These are phyloP conservation scores for Cicer yamashitae DNA, from an alignment of 306 rosid genomes.

Conservation along the genomic window DNA sequence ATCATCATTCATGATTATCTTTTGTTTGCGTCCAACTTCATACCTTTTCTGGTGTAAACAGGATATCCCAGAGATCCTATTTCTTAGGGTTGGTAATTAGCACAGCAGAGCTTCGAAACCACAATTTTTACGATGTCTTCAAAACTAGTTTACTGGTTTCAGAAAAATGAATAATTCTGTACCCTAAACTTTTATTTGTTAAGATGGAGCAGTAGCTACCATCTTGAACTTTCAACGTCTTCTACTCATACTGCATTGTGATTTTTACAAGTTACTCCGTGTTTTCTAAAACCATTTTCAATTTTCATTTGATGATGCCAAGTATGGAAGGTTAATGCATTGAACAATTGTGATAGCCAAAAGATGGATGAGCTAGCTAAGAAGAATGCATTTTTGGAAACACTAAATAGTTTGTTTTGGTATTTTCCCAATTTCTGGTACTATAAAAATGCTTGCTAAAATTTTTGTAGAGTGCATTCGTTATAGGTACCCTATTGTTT, in stretches of 20 bases:
- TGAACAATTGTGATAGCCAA: too few species aligned
- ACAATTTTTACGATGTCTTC: neutral
- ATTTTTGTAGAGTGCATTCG: too few species aligned
- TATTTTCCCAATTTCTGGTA: too few species aligned
- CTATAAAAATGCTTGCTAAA: too few species aligned
- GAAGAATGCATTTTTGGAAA: too few species aligned
- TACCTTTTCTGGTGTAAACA: neutral
- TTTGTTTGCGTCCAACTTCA: neutral
- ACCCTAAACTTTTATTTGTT: neutral
- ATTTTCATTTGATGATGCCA: neutral
- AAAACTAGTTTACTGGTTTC: neutral
- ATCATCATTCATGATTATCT: neutral
- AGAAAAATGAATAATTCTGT: neutral
- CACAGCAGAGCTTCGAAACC: neutral
- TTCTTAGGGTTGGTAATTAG: neutral
- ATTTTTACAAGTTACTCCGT: neutral
- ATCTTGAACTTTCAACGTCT: slow-evolving; percentile 5
- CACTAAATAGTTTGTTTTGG: too few species aligned
- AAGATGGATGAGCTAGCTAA: too few species aligned
- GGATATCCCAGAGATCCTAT: neutral
- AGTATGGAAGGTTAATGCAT: too few species aligned
- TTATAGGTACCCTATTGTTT: neutral
- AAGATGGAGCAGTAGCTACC: neutral
- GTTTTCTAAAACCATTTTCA: neutral
- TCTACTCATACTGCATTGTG: neutral